phyloP scores from a whole-genome alignment of 106 monocot genomes.

The Allium cepa region DNA sequence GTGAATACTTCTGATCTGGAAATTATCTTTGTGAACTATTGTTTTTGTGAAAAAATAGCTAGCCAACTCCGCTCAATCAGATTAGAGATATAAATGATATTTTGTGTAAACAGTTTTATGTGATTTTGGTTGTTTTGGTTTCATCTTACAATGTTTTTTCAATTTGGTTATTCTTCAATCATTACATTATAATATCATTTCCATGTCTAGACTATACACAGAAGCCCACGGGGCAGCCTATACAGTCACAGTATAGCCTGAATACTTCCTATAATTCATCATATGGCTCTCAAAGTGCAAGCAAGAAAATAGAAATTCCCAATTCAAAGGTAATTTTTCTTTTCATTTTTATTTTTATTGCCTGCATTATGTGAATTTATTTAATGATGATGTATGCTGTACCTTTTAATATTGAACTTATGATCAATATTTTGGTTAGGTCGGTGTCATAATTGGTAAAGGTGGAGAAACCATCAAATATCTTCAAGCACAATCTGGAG shows the following conservation, averaged over 20 bases:
- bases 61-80: no score
- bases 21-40: no score
- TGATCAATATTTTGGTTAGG: slow-evolving; percentile 20
- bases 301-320: slow-evolving; percentile 50
- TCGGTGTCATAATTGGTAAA: slow-evolving; percentile 87
- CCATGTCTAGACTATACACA: slow-evolving; percentile 18
- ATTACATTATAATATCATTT: no score
- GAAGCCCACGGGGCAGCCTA: slow-evolving; percentile 26
- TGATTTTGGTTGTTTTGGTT: no score
- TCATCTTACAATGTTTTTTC: no score
- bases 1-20: no score
- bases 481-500: slow-evolving; percentile 70
- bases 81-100: no score
- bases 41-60: no score
- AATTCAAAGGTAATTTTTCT: slow-evolving; percentile 34
- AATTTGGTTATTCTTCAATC: no score
- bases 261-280: background rate
- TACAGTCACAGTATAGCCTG: slow-evolving; percentile 12
- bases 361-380: background rate
- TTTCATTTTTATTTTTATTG: background rate
- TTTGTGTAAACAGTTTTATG: no score
- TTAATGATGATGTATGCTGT: background rate
- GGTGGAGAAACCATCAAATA: slow-evolving; percentile 76
- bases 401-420: background rate
- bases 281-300: slow-evolving; percentile 28